Conservation (phyloP, 228 moss, liverwort and hornwort species). For the Sphagnum magellanicum region DNA sequence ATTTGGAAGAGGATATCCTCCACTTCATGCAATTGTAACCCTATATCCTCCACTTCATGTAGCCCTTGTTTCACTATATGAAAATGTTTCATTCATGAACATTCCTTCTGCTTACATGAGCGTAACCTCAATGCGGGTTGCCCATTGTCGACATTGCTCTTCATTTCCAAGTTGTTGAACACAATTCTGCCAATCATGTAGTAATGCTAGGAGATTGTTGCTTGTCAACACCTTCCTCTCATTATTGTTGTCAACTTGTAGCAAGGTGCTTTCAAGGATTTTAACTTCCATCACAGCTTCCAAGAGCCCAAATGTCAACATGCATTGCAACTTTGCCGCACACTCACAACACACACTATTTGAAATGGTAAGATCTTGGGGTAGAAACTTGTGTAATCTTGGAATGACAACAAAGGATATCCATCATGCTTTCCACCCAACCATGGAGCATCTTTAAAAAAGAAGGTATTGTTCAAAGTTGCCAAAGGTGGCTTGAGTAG, state of each 20-base stretch:
- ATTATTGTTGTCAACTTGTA: neutral
- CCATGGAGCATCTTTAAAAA: constrained; percentile 8
- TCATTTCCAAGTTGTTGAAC: neutral
- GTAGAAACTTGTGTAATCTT: neutral
- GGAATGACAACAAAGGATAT: neutral
- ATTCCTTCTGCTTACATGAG: neutral
- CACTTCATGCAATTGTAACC: neutral
- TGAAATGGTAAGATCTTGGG: neutral
- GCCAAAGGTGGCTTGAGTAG: neutral
- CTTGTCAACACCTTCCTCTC: constrained; percentile 1
- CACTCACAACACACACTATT: neutral
- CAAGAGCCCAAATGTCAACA: neutral
- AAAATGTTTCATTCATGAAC: neutral
- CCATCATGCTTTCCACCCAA: constrained; percentile 7
- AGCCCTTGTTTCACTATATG: neutral
- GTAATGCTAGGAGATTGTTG: neutral
- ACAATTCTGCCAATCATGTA: neutral
- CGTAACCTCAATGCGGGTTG: neutral
- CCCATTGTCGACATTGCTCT: neutral
- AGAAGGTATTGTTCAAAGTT: neutral
- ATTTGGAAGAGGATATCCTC: neutral
- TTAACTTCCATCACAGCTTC: neutral
- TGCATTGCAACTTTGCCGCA: neutral
- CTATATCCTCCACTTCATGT: too few relatives aligned
- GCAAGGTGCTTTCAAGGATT: neutral